Evolutionary conservation across 176 grass and related monocot genomes (phyloP), one percentile per base, ranked within the genome.

Genomic region (Raddia guianensis): DNA sequence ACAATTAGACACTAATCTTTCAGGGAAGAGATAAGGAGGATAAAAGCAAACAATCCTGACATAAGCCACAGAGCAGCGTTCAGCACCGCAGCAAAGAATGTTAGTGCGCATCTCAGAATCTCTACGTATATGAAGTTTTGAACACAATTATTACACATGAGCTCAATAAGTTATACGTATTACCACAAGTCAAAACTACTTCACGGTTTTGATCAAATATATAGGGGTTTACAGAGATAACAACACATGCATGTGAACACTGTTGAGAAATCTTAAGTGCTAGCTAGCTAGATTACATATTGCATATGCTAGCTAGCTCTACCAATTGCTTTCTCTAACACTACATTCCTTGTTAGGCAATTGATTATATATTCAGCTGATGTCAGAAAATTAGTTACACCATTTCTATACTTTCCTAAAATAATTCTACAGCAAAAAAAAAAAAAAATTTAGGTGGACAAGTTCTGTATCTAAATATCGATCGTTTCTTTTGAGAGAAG

Each of bases 1-100:
- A 51, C 12, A 16, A 19, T 27, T 27, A 33, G 20, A 46, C n/a
- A 74, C 57, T 33, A 16, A 42, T 33, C 50, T 9, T 49, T 55
- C 70, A 94, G 92, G 80, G 92, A 94, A 63, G 92, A 94, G 77
- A 94, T 94, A 78, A 42, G 81, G 34, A 86, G 92, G 74, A 86
- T 94, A 74, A 94, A 94, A 84, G 52, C 86, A 71, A 91, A 81
- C 53, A 89, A 94, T 45, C 92, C 92, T 3, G 89, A 87, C 56
- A 91, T 94, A 57, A 94, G 89, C 80, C 92, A 94, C 48, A 87
- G 89, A 62, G 89, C 91, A 87, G 92, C 92, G 44, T 94, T 94
- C 60, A 94, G 89, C 81, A 87, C 92, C 0, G 92, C 92, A 80
- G 92, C 92, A 62, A 92, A 92, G 58, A 89, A 92, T 76, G 90